Evolutionary conservation across 2,329 filamentous ascomycete genomes (phyloP).

Genomic region (Cadophora luteo-olivacea): DNA sequence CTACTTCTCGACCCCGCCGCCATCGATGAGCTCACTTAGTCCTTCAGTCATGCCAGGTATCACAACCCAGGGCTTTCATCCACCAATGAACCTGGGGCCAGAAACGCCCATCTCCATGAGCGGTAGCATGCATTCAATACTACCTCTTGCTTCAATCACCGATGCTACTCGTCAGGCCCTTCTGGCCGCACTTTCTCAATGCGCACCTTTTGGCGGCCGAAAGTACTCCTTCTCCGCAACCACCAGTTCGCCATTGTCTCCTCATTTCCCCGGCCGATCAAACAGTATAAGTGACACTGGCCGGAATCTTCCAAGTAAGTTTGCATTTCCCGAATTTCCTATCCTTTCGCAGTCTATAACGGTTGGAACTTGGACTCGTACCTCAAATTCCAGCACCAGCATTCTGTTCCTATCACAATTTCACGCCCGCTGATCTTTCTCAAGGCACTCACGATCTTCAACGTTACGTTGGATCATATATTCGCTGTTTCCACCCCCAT

Average conservation of each 20-base stretch:
- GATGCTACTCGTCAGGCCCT: constrained; percentile 68
- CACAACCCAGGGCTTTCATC: constrained; percentile 65
- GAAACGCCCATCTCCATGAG: constrained; percentile 77
- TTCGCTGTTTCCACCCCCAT: constrained; percentile 92
- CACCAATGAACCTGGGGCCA: constrained; percentile 72
- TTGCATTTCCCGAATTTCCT: neutral
- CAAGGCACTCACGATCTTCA: constrained; percentile 78
- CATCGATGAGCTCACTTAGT: constrained; percentile 76
- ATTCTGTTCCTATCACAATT: neutral
- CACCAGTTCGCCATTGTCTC: constrained; percentile 60
- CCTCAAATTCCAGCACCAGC: neutral
- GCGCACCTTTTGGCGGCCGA: constrained; percentile 61
- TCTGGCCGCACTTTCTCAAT: constrained; percentile 63
- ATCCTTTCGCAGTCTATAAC: neutral
- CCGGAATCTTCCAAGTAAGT: constrained; percentile 67
- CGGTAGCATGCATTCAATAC: constrained; percentile 60
- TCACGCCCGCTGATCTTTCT: constrained; percentile 8
- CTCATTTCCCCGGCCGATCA: constrained; percentile 55
- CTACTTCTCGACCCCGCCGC: constrained; percentile 80
- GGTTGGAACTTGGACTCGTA: neutral
- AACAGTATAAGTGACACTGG: constrained; percentile 58
- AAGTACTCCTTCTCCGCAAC: constrained; percentile 67
- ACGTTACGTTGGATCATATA: constrained; percentile 87
- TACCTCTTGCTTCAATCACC: constrained; percentile 68
- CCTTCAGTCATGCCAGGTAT: constrained; percentile 73